Percentiles rank a stretch among this genome's conserved stretches.
These are phyloP conservation scores for Spiraea crenata DNA, from an alignment of 331 rosid genomes.

Conservation along the genomic window DNA sequence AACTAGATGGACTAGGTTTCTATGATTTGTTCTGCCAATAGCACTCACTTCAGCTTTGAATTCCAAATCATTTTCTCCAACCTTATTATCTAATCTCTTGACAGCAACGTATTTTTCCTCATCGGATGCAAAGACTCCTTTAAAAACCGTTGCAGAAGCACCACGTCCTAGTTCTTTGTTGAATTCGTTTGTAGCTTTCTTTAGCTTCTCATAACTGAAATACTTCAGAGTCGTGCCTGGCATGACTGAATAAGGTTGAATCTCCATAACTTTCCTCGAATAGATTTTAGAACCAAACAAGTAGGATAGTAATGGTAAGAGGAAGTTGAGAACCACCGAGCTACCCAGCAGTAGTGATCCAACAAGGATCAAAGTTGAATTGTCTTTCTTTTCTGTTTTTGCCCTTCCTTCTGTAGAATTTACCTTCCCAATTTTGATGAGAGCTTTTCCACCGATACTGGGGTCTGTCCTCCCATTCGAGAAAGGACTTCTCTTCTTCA, in stretches of 20 bases:
- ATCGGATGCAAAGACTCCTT: constrained; percentile 9
- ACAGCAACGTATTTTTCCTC: background rate
- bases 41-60: constrained; percentile 25
- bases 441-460: background rate
- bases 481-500: constrained; percentile 17
- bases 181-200: background rate
- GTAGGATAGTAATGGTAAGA: background rate
- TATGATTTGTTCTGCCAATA: constrained; percentile 24
- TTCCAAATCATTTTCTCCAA: constrained; percentile 2
- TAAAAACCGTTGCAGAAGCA: constrained; percentile 13
- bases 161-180: constrained; percentile 6
- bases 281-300: background rate
- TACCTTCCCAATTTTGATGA: constrained; percentile 3
- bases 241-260: background rate
- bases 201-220: background rate
- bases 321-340: constrained; percentile 9
- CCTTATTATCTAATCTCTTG: background rate
- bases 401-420: background rate
- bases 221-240: background rate
- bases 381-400: constrained; percentile 1
- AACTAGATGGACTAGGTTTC: constrained; percentile 12
- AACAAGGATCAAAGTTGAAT: constrained; percentile 2
- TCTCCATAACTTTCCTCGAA: background rate
- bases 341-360: constrained; percentile 17
- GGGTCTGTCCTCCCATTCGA: background rate